phyloP scores from a whole-genome alignment of 306 rosid species.

The Fragaria iinumae region DNA sequence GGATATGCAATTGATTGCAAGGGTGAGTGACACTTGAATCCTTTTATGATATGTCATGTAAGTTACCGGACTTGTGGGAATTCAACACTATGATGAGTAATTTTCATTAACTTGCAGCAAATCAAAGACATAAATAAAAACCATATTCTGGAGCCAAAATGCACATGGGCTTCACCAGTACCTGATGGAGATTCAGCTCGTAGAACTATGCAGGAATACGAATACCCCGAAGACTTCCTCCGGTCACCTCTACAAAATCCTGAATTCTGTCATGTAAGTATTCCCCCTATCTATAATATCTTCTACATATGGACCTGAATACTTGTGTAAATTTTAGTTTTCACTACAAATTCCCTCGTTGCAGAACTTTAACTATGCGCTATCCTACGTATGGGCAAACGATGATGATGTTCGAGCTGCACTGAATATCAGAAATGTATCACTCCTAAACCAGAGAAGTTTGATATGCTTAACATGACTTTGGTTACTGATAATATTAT shows the following conservation, averaged over 20 bases:
- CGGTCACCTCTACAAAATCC: not conserved
- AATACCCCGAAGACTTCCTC: constrained; percentile 13
- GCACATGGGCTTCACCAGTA: constrained; percentile 25
- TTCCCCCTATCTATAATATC: not conserved
- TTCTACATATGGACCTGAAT: not conserved
- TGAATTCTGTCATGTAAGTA: constrained; percentile 22
- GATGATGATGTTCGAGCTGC: constrained; percentile 18
- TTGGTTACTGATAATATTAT: not conserved
- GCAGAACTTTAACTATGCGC: constrained; percentile 26
- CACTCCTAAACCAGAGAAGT: not conserved
- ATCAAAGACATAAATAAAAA: constrained; percentile 16
- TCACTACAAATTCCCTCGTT: not conserved
- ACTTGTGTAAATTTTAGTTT: not conserved
- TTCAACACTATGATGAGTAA: not conserved
- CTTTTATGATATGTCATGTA: not conserved
- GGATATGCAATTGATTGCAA: constrained; percentile 3
- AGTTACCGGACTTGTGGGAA: not conserved
- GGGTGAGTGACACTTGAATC: not conserved
- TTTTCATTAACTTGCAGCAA: constrained; percentile 11
- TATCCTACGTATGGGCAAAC: constrained; percentile 27
- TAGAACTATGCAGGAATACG: constrained; percentile 22
- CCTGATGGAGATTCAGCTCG: constrained; percentile 19
- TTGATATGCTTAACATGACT: not conserved
- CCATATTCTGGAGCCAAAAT: constrained; percentile 23
- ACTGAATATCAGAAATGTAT: constrained; percentile 26